Conservation (phyloP, 2,329 filamentous ascomycete species). For the Fusarium chlamydosporum region DNA sequence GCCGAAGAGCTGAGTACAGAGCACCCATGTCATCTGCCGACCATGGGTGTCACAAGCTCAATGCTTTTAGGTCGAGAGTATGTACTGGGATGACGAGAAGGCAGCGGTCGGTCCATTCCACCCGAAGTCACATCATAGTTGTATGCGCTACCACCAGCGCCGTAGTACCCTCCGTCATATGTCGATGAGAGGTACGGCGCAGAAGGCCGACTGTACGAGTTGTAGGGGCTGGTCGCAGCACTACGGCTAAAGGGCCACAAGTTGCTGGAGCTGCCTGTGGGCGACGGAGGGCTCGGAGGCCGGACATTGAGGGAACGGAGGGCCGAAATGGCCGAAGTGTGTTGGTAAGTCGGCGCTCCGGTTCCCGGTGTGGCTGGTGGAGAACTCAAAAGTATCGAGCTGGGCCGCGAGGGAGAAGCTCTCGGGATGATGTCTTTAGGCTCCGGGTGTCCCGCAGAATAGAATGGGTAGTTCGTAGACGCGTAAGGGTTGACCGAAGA, state of each 20-base stretch:
- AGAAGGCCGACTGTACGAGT: conserved; percentile 63
- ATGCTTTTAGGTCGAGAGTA: conserved; percentile 73
- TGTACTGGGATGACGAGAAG: conserved; percentile 66
- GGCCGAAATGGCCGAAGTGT: conserved; percentile 68
- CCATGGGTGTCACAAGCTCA: conserved; percentile 73
- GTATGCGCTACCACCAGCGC: conserved; percentile 55
- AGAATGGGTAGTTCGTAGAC: conserved; percentile 60
- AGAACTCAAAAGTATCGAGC: conserved; percentile 67
- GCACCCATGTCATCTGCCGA: conserved; percentile 60
- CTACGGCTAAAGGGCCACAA: conserved; percentile 70
- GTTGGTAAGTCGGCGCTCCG: conserved; percentile 53
- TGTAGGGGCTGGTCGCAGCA: conserved; percentile 66
- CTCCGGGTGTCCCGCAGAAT: conserved; percentile 63
- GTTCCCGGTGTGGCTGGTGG: conserved; percentile 64
- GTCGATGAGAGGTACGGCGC: conserved; percentile 65
- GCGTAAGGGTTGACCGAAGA: conserved; percentile 53
- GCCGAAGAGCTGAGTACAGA: conserved; percentile 8
- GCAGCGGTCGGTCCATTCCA: conserved; percentile 69
- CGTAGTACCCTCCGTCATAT: conserved; percentile 62
- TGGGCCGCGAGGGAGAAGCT: conserved; percentile 73
- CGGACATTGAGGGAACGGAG: conserved; percentile 68
- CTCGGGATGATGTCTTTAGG: conserved; percentile 74
- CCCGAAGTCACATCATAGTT: conserved; percentile 54
- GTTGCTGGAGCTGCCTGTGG: conserved; percentile 59
- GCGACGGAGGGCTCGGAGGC: conserved; percentile 69